Evolutionary conservation across 306 rosid genomes (phyloP).

Genomic region (Alnus glutinosa): DNA sequence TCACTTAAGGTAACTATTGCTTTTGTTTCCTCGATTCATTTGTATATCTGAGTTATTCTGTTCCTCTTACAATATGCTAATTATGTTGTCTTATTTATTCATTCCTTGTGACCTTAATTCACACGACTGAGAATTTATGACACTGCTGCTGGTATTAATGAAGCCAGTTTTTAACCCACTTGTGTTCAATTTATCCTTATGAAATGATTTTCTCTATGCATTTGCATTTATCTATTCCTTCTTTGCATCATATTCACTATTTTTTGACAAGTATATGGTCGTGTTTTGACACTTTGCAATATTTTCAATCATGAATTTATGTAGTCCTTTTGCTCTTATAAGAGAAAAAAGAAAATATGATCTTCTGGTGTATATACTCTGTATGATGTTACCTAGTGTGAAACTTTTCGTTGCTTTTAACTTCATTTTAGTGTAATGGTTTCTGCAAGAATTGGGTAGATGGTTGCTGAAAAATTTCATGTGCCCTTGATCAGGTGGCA

Average conservation of each 20-base stretch:
- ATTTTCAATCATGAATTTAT: background rate
- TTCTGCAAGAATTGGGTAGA: constrained; percentile 20
- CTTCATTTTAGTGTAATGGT: constrained; percentile 18
- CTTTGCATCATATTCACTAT: background rate
- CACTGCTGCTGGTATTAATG: background rate
- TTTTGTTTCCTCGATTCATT: constrained; percentile 5
- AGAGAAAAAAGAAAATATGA: background rate
- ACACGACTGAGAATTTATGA: background rate
- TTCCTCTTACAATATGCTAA: background rate
- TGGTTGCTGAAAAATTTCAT: constrained; percentile 38
- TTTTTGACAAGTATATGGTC: background rate
- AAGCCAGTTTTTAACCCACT: background rate
- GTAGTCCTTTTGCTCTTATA: background rate
- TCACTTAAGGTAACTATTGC: constrained; percentile 71
- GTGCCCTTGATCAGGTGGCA: constrained; percentile 66
- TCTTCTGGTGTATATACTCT: background rate
- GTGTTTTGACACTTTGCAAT: background rate
- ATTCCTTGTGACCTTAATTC: background rate
- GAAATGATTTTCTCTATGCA: background rate
- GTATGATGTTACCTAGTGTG: background rate
- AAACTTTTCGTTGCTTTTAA: constrained; percentile 21
- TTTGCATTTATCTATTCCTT: background rate
- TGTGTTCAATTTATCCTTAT: background rate
- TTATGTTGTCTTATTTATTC: constrained; percentile 1
- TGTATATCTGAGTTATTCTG: background rate